Percentiles rank a stretch among this genome's conserved stretches.
These are phyloP conservation scores for Leccinum aurantiacum DNA, from an alignment of 768 basidiomycete species.

Conservation along the genomic window DNA sequence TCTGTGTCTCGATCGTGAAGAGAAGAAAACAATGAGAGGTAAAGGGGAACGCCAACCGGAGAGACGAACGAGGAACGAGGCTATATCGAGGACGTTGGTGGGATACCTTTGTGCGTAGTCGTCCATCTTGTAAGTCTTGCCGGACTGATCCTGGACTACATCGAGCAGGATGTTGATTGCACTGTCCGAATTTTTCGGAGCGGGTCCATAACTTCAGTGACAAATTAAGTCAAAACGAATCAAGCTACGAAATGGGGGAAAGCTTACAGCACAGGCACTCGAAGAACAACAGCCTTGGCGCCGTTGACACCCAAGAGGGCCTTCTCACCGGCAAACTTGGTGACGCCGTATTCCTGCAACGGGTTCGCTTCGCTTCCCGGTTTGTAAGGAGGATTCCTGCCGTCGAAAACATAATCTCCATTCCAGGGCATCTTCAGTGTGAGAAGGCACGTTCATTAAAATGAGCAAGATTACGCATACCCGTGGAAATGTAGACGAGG, in stretches of 20 bases:
- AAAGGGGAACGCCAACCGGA: conserved; percentile 46
- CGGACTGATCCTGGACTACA: conserved; percentile 81
- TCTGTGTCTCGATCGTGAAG: conserved; percentile 26
- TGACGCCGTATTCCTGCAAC: conserved; percentile 82
- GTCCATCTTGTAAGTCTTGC: conserved; percentile 93
- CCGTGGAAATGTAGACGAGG: conserved; percentile 91
- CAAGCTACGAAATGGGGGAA: background rate
- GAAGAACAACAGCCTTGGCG: conserved; percentile 65
- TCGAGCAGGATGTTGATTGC: conserved; percentile 90
- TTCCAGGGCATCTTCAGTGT: conserved; percentile 7
- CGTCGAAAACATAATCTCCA: conserved; percentile 94
- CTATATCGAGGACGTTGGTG: conserved; percentile 88
- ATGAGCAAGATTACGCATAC: conserved; percentile 32
- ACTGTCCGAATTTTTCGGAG: conserved; percentile 80
- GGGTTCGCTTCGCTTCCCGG: conserved; percentile 76
- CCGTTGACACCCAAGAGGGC: conserved; percentile 63
- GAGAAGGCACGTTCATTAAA: conserved; percentile 2
- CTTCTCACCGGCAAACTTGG: conserved; percentile 85
- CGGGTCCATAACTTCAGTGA: conserved; percentile 76
- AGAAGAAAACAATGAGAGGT: background rate
- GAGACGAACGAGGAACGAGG: conserved; percentile 76
- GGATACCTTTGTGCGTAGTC: conserved; percentile 92
- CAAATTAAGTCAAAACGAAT: conserved; percentile 2
- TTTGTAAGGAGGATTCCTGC: conserved; percentile 86
- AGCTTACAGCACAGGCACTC: conserved; percentile 86